phyloP scores from a whole-genome alignment of 345 rosid species.

The Xanthoceras sorbifolium region DNA sequence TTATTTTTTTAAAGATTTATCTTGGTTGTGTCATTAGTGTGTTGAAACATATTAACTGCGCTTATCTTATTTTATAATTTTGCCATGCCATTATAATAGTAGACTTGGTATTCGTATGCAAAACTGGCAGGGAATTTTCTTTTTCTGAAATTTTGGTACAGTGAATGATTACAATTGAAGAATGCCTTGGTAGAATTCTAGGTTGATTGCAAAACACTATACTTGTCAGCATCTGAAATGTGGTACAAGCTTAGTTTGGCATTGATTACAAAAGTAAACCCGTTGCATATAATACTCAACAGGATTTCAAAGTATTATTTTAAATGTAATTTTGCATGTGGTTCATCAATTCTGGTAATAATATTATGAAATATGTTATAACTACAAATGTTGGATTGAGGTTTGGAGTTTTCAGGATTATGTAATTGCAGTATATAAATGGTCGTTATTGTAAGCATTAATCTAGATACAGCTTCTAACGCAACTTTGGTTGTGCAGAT shows the following conservation, averaged over 20 bases:
- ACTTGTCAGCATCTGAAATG: background rate
- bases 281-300: background rate
- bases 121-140: background rate
- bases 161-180: background rate
- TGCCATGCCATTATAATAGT: background rate
- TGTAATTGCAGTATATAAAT: background rate
- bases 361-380: background rate
- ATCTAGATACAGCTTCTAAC: background rate
- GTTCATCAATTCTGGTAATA: background rate
- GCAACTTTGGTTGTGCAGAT: slow-evolving; percentile 50
- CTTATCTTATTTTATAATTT: background rate
- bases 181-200: background rate
- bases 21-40: background rate
- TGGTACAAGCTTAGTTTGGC: background rate
- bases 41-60: background rate
- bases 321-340: background rate
- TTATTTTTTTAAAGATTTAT: background rate
- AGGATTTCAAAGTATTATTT: background rate
- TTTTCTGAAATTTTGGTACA: background rate
- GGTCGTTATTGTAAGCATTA: background rate
- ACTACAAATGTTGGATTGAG: background rate
- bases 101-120: background rate
- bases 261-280: background rate
- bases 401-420: background rate
- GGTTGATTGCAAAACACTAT: background rate